Evolutionary conservation across 768 basidiomycete species (phyloP), one percentile per base, ranked within the genome.

Genomic region (Tulasnella sp.): DNA sequence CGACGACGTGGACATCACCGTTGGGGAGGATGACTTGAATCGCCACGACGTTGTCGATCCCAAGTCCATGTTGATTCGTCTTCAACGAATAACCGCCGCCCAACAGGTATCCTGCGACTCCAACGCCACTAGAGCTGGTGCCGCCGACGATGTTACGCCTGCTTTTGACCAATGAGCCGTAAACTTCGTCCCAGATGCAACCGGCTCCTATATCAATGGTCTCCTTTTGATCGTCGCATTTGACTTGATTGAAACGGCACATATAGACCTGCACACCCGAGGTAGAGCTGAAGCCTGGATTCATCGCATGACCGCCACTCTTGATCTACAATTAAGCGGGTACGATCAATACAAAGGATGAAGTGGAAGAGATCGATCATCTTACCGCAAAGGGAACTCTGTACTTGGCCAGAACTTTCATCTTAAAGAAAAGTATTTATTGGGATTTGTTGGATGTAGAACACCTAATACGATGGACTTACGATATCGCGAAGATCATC

Each of bases 21-120:
- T 66, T 65, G 7, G 72, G 71, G 1, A 69, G 52, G 15, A 72
- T 70, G 15, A 73, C 59, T 52, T 70, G 53, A 13, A 64, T 66
- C 27, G 49, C 64, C 13, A 50, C 60, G 27, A 75, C 51, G 52
- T 72, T 74, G 63, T 75, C 74, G 34, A 73, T 63, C 1, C 67
- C 67, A 9, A 73, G 56, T 8, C 73, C 71, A 56, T 66, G 67
- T 50, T 70, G 67, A 59, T 69, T 73, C 3, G 69, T 70, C 56
- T 69, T 69, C 61, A 67, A 58, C 0, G 72, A 70, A 63, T 68
- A 74, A 5, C 73, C 73, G 26, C 71, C 71, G 4, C 72, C 73
- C 4, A 73, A 58, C 34, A 71, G 51, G 64, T 65, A 73, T 8
- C 73, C 73, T 19, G 64, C 48, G 7, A 73, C 63, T 10, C 73